A percentile compares a stretch with the other conserved stretches of the same genome.
These are phyloP conservation scores for Colletotrichum sp. DNA, from an alignment of 2,329 filamentous ascomycete genomes.

Conservation along the genomic window DNA sequence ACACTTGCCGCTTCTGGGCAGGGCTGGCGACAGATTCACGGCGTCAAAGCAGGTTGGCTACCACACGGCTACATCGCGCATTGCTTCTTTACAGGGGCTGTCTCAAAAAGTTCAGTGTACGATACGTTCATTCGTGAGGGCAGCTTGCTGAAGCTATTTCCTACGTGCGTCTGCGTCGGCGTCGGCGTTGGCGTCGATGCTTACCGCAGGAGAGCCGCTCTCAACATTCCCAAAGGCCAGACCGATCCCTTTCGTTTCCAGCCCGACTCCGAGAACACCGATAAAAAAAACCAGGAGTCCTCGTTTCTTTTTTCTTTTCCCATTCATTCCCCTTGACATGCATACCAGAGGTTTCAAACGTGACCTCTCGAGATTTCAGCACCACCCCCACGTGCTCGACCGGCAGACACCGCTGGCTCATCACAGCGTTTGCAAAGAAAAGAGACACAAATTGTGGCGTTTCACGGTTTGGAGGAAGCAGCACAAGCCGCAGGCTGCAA, in stretches of 20 bases:
- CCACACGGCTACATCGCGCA: background rate
- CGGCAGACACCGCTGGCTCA: slow-evolving; percentile 17
- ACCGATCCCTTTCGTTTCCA: slow-evolving; percentile 13
- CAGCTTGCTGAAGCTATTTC: slow-evolving; percentile 21
- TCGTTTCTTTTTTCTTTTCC: slow-evolving; percentile 5
- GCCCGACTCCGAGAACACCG: background rate
- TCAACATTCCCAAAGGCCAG: slow-evolving; percentile 17
- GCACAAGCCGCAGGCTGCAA: slow-evolving; percentile 22
- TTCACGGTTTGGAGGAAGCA: slow-evolving; percentile 21
- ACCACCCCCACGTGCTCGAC: slow-evolving; percentile 1
- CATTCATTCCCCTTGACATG: slow-evolving; percentile 1
- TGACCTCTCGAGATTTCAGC: slow-evolving; percentile 7
- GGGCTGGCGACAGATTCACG: background rate
- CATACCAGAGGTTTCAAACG: background rate
- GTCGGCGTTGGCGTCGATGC: slow-evolving; percentile 7
- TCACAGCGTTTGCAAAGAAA: slow-evolving; percentile 10
- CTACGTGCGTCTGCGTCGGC: slow-evolving; percentile 3
- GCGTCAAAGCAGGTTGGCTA: background rate
- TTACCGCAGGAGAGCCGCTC: slow-evolving; percentile 15
- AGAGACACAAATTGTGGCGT: background rate
- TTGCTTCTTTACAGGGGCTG: background rate
- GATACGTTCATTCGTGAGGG: slow-evolving; percentile 18
- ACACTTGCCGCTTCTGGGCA: background rate
- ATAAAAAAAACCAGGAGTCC: background rate
- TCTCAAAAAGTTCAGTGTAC: background rate